Conservation (phyloP, 305 asterid genomes). For the Fraxinus greggii region DNA sequence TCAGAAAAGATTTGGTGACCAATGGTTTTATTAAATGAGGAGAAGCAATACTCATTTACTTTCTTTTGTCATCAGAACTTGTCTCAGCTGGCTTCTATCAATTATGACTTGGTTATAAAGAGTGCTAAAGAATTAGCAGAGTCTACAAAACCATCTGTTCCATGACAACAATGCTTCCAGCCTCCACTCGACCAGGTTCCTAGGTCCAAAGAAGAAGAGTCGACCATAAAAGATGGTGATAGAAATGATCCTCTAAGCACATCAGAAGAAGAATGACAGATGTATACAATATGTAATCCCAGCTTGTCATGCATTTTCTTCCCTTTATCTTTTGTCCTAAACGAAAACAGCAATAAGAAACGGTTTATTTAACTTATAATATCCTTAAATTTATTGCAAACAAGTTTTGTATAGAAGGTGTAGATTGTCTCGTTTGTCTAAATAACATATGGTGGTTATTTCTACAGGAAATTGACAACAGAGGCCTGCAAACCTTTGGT, state of each 20-base stretch:
- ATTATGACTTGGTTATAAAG: slow-evolving; percentile 77
- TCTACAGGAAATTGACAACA: background rate
- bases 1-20: background rate
- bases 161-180: slow-evolving; percentile 16
- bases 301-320: background rate
- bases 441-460: background rate
- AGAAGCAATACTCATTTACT: slow-evolving; percentile 2
- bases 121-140: slow-evolving; percentile 58
- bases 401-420: background rate
- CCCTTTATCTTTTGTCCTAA: background rate
- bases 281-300: background rate
- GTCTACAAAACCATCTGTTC: slow-evolving; percentile 44
- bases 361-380: background rate
- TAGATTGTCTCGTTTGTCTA: background rate
- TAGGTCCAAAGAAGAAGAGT: background rate
- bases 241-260: background rate
- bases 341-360: background rate
- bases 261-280: background rate
- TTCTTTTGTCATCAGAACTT: slow-evolving; percentile 56
- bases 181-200: background rate
- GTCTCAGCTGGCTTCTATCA: slow-evolving; percentile 91
- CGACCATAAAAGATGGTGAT: background rate
- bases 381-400: background rate
- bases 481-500: background rate
- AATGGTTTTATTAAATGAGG: background rate